Evolutionary conservation across 352 stramenopile species (phyloP).

Genomic region (Elongisporangium undulatum): DNA sequence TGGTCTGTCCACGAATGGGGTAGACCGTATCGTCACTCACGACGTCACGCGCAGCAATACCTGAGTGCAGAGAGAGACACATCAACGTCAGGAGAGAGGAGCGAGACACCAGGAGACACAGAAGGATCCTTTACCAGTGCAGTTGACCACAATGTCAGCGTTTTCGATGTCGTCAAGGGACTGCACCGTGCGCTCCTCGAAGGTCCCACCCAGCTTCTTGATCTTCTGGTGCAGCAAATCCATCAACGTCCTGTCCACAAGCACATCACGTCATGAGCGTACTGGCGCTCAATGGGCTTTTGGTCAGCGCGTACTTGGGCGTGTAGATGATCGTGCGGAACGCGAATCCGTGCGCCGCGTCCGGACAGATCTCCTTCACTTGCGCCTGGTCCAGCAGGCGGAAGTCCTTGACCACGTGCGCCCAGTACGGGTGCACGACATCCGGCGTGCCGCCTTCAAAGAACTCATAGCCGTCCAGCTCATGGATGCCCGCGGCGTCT

Average conservation of each 20-base stretch:
- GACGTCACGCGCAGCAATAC: constrained; percentile 41
- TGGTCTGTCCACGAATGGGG: constrained; percentile 58
- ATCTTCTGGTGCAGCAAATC: constrained; percentile 43
- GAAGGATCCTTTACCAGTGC: constrained; percentile 26
- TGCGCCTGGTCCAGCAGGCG: constrained; percentile 36
- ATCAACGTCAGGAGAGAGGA: background rate
- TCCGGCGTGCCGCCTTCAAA: constrained; percentile 22
- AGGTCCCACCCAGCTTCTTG: constrained; percentile 28
- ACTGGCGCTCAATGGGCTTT: background rate
- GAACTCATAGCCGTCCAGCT: constrained; percentile 43
- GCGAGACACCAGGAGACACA: background rate
- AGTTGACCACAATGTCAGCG: constrained; percentile 60
- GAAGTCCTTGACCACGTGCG: constrained; percentile 57
- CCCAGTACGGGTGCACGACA: constrained; percentile 63
- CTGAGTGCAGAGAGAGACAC: constrained; percentile 5
- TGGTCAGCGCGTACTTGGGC: constrained; percentile 17
- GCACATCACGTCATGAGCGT: background rate
- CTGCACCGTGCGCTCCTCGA: constrained; percentile 38
- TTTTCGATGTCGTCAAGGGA: constrained; percentile 26
- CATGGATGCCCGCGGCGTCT: constrained; percentile 46
- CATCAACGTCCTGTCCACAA: constrained; percentile 39
- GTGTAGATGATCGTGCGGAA: constrained; percentile 71
- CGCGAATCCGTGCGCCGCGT: constrained; percentile 40
- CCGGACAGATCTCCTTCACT: constrained; percentile 24
- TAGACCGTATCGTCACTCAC: constrained; percentile 33